phyloP scores from a whole-genome alignment of 306 rosid species.

The Vigna hirtella region DNA sequence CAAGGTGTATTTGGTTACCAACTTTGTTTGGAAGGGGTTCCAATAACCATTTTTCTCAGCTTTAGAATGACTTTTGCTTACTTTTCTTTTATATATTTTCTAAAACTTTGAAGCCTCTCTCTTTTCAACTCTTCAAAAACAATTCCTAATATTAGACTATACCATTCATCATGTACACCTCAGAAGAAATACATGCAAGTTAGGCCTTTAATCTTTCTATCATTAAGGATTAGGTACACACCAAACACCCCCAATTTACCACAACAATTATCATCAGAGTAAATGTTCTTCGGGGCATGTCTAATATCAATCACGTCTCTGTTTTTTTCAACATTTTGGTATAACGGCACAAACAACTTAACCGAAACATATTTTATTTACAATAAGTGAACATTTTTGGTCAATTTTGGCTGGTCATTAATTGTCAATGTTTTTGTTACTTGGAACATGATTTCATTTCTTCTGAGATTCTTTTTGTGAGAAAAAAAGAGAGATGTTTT shows the following conservation, averaged over 20 bases:
- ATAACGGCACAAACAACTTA: constrained; percentile 58
- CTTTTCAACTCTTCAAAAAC: constrained; percentile 13
- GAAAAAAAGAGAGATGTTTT: no score
- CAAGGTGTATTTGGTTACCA: constrained; percentile 45
- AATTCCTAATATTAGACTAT: constrained; percentile 2
- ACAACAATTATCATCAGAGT: constrained; percentile 26
- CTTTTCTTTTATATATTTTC: background rate
- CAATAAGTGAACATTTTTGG: background rate
- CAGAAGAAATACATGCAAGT: background rate
- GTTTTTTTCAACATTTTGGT: constrained; percentile 58
- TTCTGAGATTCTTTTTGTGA: background rate
- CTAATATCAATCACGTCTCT: constrained; percentile 34
- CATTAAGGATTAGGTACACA: constrained; percentile 46
- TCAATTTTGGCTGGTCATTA: constrained; percentile 39
- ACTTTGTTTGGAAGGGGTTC: constrained; percentile 41
- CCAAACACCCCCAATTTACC: constrained; percentile 44
- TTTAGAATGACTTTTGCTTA: constrained; percentile 22
- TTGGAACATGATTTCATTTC: background rate
- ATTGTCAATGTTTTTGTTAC: background rate
- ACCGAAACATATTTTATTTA: constrained; percentile 24
- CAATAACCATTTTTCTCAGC: background rate
- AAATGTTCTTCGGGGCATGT: constrained; percentile 31
- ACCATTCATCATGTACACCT: background rate
- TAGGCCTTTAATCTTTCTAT: constrained; percentile 42
- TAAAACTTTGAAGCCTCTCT: constrained; percentile 3